Base-by-base conservation (phyloP, 1,284 basidiomycete genomes). In the Marasmius oreades region DNA sequence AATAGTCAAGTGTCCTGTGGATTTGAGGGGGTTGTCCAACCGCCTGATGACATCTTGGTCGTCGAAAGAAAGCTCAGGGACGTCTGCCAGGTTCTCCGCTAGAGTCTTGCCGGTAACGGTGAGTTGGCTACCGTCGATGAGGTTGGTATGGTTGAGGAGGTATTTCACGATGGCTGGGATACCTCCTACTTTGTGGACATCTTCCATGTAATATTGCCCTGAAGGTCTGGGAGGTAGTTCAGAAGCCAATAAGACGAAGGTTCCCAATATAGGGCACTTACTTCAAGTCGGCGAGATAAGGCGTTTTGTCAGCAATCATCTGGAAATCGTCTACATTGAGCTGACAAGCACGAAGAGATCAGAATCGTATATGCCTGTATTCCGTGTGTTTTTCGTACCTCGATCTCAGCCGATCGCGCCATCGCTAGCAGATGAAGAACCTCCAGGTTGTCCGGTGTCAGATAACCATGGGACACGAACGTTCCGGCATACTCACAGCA, bases 251-350 rank as follows among this genome's bases (percentile, higher is more conserved):
- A 33, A 37, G 24, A 18, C 34, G 28, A 50, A 58, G 12, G 62
- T 51, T 31, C 50, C 11, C 36, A 43, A 14, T 26, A 46, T 23
- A 26, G n/a, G 11, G n/a, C 8, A 44, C 71, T 55, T 67, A 87
- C 85, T 93, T 95, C 62, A 98, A 80, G 69, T 99, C 93, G 31
- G 93, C 93, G 14, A 98, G 81, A 76, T 91, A 95, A n/a, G 96
- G 96, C 0, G 93, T 93, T 64, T 82, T 87, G 73, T 97, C 86
- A 2, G 92, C 88, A 46, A 97, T 84, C 55, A 71, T 73, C 74
- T 96, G 93, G 80, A 98, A 96, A 73, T 99, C 96, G 66, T 98
- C 95, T 63, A 99, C 92, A 11, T 81, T 88, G 55, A 99, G 84
- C 34, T 62, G 24, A 36, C 14, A 23, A 1, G 51, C 4, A 31